Evolutionary conservation across 441 rosid species (phyloP).

Genomic region (Lagerstroemia fauriei): DNA sequence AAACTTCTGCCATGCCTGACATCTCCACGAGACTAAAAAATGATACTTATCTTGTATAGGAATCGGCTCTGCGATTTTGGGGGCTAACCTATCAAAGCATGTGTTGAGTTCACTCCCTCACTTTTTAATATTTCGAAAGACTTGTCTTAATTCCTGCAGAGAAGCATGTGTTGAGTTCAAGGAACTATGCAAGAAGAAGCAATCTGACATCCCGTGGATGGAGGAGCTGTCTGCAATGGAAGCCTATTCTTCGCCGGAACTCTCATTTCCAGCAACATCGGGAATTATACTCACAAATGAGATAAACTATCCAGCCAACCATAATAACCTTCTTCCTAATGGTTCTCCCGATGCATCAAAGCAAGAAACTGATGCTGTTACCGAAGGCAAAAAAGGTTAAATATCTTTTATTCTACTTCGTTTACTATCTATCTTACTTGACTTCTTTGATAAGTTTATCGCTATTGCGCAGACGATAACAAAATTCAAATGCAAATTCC

Average conservation of each 20-base stretch:
- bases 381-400: conserved; percentile 55
- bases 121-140: not conserved
- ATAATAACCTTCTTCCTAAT: conserved; percentile 34
- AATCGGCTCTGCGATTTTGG: not conserved
- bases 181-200: conserved; percentile 72
- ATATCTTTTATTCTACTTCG: not conserved
- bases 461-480: conserved; percentile 46
- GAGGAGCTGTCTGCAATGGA: conserved; percentile 78
- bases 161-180: conserved; percentile 74
- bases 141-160: conserved; percentile 37
- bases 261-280: conserved; percentile 53
- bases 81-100: not conserved
- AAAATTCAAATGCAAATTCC: conserved; percentile 56
- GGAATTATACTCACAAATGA: conserved; percentile 65
- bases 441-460: not conserved
- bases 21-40: not conserved
- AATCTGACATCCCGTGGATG: conserved; percentile 79
- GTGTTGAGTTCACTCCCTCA: too few relatives aligned
- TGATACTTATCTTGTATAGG: not conserved
- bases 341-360: conserved; percentile 41
- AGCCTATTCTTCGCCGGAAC: conserved; percentile 57
- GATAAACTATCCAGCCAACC: conserved; percentile 27
- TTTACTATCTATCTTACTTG: not conserved
- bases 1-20: not conserved
- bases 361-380: conserved; percentile 39